Evolutionary conservation across 228 moss, liverwort and hornwort genomes (phyloP).

Genomic region (Sphagnum magellanicum): DNA sequence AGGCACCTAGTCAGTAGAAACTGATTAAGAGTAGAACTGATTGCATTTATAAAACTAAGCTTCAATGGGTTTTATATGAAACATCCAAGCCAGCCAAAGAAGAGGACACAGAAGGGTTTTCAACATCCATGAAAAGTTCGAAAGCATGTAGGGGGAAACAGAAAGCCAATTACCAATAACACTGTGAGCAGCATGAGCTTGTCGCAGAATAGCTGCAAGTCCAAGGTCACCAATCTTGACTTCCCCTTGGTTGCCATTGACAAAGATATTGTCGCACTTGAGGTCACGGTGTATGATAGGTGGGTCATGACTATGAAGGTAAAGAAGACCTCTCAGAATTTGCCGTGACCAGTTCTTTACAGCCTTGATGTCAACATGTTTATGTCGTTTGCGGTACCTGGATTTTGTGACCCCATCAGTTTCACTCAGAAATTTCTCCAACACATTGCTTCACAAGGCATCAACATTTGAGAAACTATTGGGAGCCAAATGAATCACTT

Average conservation of each 20-base stretch:
- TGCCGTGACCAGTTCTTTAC: constrained; percentile 77
- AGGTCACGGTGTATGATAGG: constrained; percentile 73
- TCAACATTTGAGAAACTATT: background rate
- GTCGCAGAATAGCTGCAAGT: constrained; percentile 64
- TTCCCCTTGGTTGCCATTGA: constrained; percentile 73
- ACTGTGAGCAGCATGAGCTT: constrained; percentile 68
- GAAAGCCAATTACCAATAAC: constrained; percentile 30
- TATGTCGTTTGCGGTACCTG: constrained; percentile 61
- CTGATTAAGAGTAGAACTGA: too few species aligned
- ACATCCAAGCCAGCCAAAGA: too few species aligned
- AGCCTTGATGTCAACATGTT: constrained; percentile 72
- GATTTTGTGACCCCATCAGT: background rate
- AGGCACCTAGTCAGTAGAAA: too few species aligned
- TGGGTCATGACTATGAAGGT: constrained; percentile 74
- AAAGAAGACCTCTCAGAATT: constrained; percentile 59
- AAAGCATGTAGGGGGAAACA: background rate
- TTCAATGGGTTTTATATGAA: too few species aligned
- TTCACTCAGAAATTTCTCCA: background rate
- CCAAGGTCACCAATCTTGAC: constrained; percentile 82
- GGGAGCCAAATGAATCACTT: background rate
- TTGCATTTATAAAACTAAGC: too few species aligned
- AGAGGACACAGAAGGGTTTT: too few species aligned
- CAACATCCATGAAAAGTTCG: too few species aligned
- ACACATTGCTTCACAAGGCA: background rate
- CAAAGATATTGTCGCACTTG: constrained; percentile 77